Evolutionary conservation across 2,329 filamentous ascomycete species (phyloP).

Genomic region (Claviceps spartinae): DNA sequence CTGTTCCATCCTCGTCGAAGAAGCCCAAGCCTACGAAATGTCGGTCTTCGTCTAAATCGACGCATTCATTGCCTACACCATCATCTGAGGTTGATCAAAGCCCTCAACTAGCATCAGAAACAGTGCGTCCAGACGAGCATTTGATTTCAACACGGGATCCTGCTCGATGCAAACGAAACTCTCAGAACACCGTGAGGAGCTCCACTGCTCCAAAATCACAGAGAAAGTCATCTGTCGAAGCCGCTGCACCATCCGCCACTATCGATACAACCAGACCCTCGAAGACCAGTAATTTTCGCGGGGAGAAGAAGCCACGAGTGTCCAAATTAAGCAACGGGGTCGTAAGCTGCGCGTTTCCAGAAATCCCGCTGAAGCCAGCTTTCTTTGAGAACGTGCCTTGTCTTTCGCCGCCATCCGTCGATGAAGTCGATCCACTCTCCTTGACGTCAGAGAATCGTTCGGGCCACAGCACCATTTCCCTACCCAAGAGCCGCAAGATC

Average conservation of each 20-base stretch:
- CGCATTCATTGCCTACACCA: background rate
- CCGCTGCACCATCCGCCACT: conserved; percentile 12
- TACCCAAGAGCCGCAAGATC: conserved; percentile 1
- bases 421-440: conserved; percentile 9
- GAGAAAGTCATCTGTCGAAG: conserved; percentile 18
- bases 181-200: conserved; percentile 11
- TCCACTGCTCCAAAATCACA: conserved; percentile 15
- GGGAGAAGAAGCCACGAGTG: conserved; percentile 23
- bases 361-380: conserved; percentile 21
- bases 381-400: conserved; percentile 25
- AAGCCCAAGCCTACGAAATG: background rate
- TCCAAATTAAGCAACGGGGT: conserved; percentile 15
- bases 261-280: conserved; percentile 19
- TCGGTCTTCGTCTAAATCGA: conserved; percentile 1
- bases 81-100: background rate
- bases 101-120: background rate
- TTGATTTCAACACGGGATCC: conserved; percentile 4
- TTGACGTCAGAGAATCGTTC: conserved; percentile 7
- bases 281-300: conserved; percentile 17
- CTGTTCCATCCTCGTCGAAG: background rate
- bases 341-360: conserved; percentile 18
- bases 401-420: conserved; percentile 12
- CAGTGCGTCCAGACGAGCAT: conserved; percentile 3
- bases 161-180: conserved; percentile 6
- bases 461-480: background rate